A percentile compares a stretch with the other conserved stretches of the same genome.
Evolutionary conservation across 805 yeast genomes (phyloP).

Genomic region (Candida koratica): DNA sequence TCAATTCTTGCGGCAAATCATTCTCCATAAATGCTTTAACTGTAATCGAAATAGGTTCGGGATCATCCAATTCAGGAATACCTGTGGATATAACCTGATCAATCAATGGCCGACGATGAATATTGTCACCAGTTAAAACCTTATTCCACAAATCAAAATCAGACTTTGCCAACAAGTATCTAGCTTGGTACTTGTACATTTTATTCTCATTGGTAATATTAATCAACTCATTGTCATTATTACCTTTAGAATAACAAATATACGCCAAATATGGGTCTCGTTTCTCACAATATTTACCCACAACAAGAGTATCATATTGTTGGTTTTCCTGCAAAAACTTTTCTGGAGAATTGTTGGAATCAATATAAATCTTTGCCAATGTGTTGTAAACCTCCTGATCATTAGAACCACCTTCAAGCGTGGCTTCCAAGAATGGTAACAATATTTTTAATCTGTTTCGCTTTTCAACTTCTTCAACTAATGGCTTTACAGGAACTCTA

Average conservation of each 20-base stretch:
- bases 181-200: conserved; percentile 99
- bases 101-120: conserved; percentile 84
- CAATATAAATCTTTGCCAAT: conserved; percentile 95
- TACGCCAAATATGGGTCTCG: conserved; percentile 98
- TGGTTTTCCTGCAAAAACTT: conserved; percentile 90
- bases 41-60: conserved; percentile 89
- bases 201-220: conserved; percentile 93
- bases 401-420: conserved; percentile 75
- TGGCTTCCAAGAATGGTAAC: conserved; percentile 88
- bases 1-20: conserved; percentile 86
- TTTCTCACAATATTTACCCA: conserved; percentile 98
- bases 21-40: conserved; percentile 96
- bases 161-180: conserved; percentile 86
- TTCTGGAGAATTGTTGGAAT: conserved; percentile 96
- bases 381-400: conserved; percentile 94
- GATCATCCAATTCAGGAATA: conserved; percentile 87
- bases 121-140: conserved; percentile 71
- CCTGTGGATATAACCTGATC: conserved; percentile 96
- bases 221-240: conserved; percentile 83
- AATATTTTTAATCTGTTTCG: conserved; percentile 89
- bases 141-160: conserved; percentile 77
- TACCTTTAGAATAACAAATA: conserved; percentile 95
- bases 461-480: conserved; percentile 93
- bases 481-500: conserved; percentile 85
- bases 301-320: conserved; percentile 86